Percentiles rank a stretch among this genome's conserved stretches.
These are phyloP conservation scores for Curvularia eragrostidis DNA, from an alignment of 2,329 filamentous ascomycete species.

Conservation along the genomic window DNA sequence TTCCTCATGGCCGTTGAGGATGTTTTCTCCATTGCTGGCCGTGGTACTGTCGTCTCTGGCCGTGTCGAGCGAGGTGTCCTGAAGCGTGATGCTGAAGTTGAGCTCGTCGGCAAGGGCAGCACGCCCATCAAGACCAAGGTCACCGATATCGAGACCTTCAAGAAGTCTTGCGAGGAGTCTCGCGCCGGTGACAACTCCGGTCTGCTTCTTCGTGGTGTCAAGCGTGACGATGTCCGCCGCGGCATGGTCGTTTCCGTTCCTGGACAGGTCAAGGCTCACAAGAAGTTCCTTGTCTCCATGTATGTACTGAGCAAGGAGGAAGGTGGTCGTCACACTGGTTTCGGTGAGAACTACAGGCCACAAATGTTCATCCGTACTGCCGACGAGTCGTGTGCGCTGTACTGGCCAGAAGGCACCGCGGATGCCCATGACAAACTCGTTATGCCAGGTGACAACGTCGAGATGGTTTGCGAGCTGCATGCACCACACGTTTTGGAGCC, in stretches of 20 bases:
- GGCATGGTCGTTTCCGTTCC: constrained; percentile 94
- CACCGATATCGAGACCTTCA: constrained; percentile 99
- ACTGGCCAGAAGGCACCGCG: constrained; percentile 84
- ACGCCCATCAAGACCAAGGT: constrained; percentile 96
- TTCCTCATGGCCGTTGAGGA: constrained; percentile 98
- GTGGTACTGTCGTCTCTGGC: constrained; percentile 95
- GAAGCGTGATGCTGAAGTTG: constrained; percentile 93
- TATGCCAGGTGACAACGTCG: constrained; percentile 98
- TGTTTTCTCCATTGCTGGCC: constrained; percentile 68
- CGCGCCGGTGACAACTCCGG: constrained; percentile 98
- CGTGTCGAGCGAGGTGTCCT: constrained; percentile 95
- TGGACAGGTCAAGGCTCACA: constrained; percentile 82
- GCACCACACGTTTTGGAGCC: constrained; percentile 86
- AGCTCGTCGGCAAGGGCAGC: constrained; percentile 86
- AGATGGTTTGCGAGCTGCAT: constrained; percentile 90
- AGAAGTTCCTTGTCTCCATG: constrained; percentile 92
- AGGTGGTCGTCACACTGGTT: constrained; percentile 95
- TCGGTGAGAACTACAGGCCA: constrained; percentile 94
- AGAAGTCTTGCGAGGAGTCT: constrained; percentile 98
- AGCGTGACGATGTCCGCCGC: constrained; percentile 90
- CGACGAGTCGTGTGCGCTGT: constrained; percentile 75
- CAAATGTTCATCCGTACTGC: constrained; percentile 96
- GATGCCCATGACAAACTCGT: constrained; percentile 78
- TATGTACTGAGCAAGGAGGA: constrained; percentile 98
- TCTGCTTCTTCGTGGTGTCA: constrained; percentile 92